Evolutionary conservation across 805 yeast genomes (phyloP).

Genomic region (Diddensiella caesifluorescens): DNA sequence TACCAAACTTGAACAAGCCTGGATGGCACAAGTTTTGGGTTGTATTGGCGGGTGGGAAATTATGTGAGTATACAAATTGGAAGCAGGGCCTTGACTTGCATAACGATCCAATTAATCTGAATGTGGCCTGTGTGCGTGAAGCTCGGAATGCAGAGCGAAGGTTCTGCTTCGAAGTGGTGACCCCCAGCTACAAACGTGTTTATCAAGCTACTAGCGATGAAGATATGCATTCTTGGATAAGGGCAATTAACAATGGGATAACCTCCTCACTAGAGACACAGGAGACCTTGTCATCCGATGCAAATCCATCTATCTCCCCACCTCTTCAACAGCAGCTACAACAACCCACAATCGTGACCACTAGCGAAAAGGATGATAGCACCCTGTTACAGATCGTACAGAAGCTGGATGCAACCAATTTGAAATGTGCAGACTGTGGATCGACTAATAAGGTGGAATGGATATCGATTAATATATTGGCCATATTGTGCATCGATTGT

Average conservation of each 20-base stretch:
- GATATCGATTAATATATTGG: constrained; percentile 72
- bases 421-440: constrained; percentile 76
- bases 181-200: constrained; percentile 63
- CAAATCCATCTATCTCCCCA: neutral
- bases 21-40: constrained; percentile 90
- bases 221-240: constrained; percentile 67
- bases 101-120: constrained; percentile 63
- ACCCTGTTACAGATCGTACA: constrained; percentile 17
- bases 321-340: neutral
- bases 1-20: constrained; percentile 31
- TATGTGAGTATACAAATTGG: constrained; percentile 77
- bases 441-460: constrained; percentile 64
- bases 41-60: constrained; percentile 59
- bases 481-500: constrained; percentile 75
- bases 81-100: constrained; percentile 58
- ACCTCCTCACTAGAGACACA: constrained; percentile 36
- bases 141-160: constrained; percentile 37
- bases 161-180: constrained; percentile 69
- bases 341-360: neutral
- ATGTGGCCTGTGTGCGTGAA: constrained; percentile 57
- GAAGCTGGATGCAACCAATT: constrained; percentile 45
- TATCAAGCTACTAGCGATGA: constrained; percentile 69
- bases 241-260: constrained; percentile 52
- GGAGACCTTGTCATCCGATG: constrained; percentile 1
- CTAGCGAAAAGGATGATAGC: neutral